Percentiles rank a stretch among this genome's conserved stretches.
Conservation (phyloP, 495 filamentous ascomycete species). For the Parathielavia hyrcaniae region DNA sequence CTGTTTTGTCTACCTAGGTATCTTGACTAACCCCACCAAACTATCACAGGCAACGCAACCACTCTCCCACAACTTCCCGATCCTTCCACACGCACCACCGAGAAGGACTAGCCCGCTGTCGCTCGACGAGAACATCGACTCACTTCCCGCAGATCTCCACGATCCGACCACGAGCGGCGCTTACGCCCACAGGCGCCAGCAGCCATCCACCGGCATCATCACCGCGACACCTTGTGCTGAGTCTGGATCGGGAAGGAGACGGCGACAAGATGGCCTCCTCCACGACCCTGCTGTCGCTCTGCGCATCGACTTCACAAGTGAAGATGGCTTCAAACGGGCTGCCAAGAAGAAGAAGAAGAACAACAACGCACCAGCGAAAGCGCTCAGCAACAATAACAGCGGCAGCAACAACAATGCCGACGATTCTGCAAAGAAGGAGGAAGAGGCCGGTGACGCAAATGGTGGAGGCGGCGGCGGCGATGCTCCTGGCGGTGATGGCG, state of each 20-base stretch:
- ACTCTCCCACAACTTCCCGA: neutral
- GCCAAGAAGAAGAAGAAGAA: slow-evolving; percentile 38
- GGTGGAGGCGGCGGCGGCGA: slow-evolving; percentile 24
- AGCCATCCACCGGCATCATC: neutral
- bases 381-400: slow-evolving; percentile 1
- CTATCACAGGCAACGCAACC: slow-evolving; percentile 9
- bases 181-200: slow-evolving; percentile 16
- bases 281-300: slow-evolving; percentile 28
- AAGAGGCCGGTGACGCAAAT: slow-evolving; percentile 25
- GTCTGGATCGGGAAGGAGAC: slow-evolving; percentile 3
- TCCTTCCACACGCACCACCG: slow-evolving; percentile 20
- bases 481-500: slow-evolving; percentile 16
- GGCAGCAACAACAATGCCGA: slow-evolving; percentile 24
- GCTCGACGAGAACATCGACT: slow-evolving; percentile 14
- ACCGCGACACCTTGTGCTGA: neutral
- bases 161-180: slow-evolving; percentile 24
- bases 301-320: slow-evolving; percentile 41
- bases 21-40: slow-evolving; percentile 10
- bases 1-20: neutral
- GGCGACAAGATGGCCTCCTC: slow-evolving; percentile 22
- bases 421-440: slow-evolving; percentile 45
- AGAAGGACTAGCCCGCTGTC: slow-evolving; percentile 13
- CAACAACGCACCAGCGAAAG: slow-evolving; percentile 14
- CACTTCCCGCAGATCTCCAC: neutral
- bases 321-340: slow-evolving; percentile 42